Evolutionary conservation across 805 yeast species (phyloP).

Genomic region (Ogataea thermomethanolica): DNA sequence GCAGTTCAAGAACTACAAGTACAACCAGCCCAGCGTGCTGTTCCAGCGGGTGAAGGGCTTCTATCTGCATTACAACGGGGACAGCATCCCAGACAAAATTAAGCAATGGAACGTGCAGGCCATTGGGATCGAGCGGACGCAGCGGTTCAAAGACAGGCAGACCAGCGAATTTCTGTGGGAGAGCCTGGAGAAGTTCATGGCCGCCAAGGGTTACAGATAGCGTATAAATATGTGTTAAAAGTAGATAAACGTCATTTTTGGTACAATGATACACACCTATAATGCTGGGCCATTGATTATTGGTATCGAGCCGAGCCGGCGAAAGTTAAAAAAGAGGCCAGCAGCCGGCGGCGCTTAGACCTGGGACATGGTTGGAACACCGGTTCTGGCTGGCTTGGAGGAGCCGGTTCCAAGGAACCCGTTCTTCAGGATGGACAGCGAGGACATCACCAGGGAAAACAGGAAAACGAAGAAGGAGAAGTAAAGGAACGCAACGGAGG

Average conservation of each 20-base stretch:
- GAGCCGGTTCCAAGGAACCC: constrained; percentile 56
- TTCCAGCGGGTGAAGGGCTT: constrained; percentile 86
- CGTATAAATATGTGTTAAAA: neutral
- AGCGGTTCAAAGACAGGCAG: constrained; percentile 85
- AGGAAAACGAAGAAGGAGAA: constrained; percentile 75
- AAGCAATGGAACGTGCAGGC: constrained; percentile 87
- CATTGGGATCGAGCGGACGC: constrained; percentile 73
- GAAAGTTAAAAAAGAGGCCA: constrained; percentile 2
- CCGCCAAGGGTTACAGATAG: constrained; percentile 55
- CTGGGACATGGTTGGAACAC: constrained; percentile 88
- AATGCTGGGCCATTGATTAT: constrained; percentile 4
- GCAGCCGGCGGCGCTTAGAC: constrained; percentile 39
- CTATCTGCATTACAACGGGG: constrained; percentile 72
- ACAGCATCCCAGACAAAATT: constrained; percentile 69
- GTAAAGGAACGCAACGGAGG: constrained; percentile 76
- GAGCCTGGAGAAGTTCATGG: constrained; percentile 68
- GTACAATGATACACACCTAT: constrained; percentile 8
- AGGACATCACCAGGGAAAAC: constrained; percentile 54
- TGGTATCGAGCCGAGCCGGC: constrained; percentile 6
- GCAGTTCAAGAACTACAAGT: constrained; percentile 90
- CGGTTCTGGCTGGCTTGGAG: constrained; percentile 62
- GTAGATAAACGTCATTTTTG: constrained; percentile 8
- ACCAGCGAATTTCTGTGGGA: constrained; percentile 85
- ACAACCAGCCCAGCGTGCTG: constrained; percentile 72
- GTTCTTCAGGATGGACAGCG: constrained; percentile 47